Conservation (phyloP, 208 protist genomes). For the Blechomonas ayalai region DNA sequence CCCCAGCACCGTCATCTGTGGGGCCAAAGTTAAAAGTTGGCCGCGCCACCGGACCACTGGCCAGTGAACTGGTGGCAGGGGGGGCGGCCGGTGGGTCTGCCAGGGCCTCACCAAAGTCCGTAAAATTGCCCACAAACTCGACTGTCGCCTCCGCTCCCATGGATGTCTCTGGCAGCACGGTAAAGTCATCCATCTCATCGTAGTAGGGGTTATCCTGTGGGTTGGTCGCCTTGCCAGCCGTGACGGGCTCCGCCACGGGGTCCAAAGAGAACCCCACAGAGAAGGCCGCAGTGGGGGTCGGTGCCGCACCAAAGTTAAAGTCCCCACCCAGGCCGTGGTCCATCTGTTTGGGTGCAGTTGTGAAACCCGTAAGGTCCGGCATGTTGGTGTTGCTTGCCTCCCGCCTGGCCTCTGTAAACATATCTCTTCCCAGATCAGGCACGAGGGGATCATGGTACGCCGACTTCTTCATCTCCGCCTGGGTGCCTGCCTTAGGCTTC, state of each 20-base stretch:
- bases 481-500: background rate
- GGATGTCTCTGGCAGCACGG: constrained; percentile 9
- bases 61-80: background rate
- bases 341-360: too few species aligned
- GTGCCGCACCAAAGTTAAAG: too few species aligned
- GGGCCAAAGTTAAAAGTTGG: constrained; percentile 60
- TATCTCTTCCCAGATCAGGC: constrained; percentile 37
- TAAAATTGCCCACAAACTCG: constrained; percentile 17
- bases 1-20: constrained; percentile 8
- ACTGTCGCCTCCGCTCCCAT: constrained; percentile 9
- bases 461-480: constrained; percentile 12
- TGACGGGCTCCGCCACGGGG: constrained; percentile 6
- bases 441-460: constrained; percentile 26
- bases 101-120: background rate
- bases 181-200: constrained; percentile 73
- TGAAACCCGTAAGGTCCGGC: too few species aligned
- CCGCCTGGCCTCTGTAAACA: constrained; percentile 28
- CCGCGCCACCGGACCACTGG: constrained; percentile 7
- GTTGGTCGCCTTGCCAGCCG: background rate
- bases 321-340: too few species aligned
- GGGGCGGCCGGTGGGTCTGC: background rate
- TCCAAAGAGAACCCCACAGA: constrained; percentile 7
- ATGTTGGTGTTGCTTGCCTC: background rate
- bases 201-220: constrained; percentile 47
- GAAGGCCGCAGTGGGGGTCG: background rate